Conservation (phyloP, 2,329 filamentous ascomycete species). For the Furcasterigmium sp. region DNA sequence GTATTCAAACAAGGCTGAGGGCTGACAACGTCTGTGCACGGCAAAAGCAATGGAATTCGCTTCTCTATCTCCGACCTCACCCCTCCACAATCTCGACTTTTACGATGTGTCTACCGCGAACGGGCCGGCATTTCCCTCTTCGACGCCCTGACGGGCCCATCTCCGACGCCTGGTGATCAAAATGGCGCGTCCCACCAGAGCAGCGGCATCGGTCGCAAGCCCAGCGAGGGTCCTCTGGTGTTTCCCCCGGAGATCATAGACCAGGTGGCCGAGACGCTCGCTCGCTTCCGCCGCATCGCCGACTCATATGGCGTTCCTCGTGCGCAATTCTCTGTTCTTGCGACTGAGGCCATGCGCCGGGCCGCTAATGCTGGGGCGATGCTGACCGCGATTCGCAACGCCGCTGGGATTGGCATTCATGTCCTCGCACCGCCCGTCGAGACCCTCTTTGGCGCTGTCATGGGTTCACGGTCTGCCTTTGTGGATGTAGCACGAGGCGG, state of each 20-base stretch:
- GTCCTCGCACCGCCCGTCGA: conserved; percentile 76
- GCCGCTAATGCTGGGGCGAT: conserved; percentile 70
- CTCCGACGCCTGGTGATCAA: conserved; percentile 15
- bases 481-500: conserved; percentile 56
- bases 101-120: conserved; percentile 73
- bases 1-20: background rate
- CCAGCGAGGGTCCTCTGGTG: conserved; percentile 17
- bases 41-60: conserved; percentile 76
- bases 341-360: conserved; percentile 83
- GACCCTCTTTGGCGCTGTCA: conserved; percentile 69
- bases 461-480: conserved; percentile 76
- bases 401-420: conserved; percentile 59
- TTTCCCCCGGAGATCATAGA: conserved; percentile 55
- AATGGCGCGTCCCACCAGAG: too few species aligned
- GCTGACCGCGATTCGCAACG: conserved; percentile 55
- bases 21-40: background rate
- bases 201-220: conserved; percentile 13
- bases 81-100: conserved; percentile 63
- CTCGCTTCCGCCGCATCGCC: conserved; percentile 68
- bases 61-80: conserved; percentile 85
- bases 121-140: conserved; percentile 81
- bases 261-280: conserved; percentile 60
- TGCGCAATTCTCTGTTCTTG: conserved; percentile 66
- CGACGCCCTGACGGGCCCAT: conserved; percentile 62
- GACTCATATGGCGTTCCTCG: conserved; percentile 61